Evolutionary conservation across 495 filamentous ascomycete species (phyloP), one percentile per base, ranked within the genome.

Genomic region (Xeromyces bisporus): DNA sequence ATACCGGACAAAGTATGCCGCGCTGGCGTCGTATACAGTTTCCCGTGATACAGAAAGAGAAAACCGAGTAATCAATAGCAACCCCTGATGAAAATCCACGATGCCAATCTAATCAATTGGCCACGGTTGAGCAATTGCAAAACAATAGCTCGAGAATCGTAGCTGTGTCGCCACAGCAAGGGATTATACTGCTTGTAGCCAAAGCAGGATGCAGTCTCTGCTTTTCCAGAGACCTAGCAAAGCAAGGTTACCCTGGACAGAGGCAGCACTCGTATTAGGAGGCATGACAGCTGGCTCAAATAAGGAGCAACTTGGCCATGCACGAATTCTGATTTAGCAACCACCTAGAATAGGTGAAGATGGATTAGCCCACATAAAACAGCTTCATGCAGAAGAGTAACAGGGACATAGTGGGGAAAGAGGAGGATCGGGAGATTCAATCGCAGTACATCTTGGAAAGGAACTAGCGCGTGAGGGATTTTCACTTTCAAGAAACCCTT

Each of bases 381-480:
- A 24, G 32, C 35, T 33, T 39, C 39, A 39, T 36, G 34, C 40
- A 36, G 32, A 26, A 33, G 32, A 39, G 25, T 32, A 18, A 30
- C 35, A 46, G 44, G 30, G 37, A 35, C 28, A 36, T 53, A 50
- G 50, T 47, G 55, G 52, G 50, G 54, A 47, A 44, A 48, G 42
- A 42, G 43, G n/a, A n/a, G n/a, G n/a, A n/a, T n/a, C n/a, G n/a
- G n/a, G n/a, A n/a, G n/a, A n/a, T n/a, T n/a, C n/a, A n/a, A n/a
- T n/a, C n/a, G n/a, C n/a, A n/a, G n/a, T n/a, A n/a, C n/a, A n/a
- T n/a, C n/a, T n/a, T n/a, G n/a, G n/a, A n/a, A n/a, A n/a, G n/a
- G n/a, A n/a, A n/a, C n/a, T n/a, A n/a, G n/a, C n/a, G n/a, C n/a
- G 36, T 64, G 60, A 55, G 60, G 56, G 52, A 60, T 62, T 60